Percentiles rank a stretch among this genome's conserved stretches.
Evolutionary conservation across 768 basidiomycete species (phyloP).

Genomic region (Scleroderma citrinum): DNA sequence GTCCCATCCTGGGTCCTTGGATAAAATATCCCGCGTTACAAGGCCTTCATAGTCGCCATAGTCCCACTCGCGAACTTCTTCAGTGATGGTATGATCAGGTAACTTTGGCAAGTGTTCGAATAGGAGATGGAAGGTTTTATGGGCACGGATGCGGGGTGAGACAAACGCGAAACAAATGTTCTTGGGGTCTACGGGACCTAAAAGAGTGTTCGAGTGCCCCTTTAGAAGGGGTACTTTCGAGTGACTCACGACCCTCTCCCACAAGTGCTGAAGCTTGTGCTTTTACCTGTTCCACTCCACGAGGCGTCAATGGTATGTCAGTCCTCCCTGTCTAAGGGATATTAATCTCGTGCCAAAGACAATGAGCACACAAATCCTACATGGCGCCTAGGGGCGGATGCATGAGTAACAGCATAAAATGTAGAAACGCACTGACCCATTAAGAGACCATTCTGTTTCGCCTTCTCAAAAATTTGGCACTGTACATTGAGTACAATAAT

Average conservation of each 20-base stretch:
- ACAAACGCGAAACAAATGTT: constrained; percentile 72
- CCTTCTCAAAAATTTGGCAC: constrained; percentile 36
- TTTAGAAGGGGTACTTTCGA: constrained; percentile 44
- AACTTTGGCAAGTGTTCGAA: constrained; percentile 45
- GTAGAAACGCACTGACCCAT: constrained; percentile 48
- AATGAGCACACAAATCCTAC: constrained; percentile 31
- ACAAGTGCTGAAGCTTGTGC: constrained; percentile 61
- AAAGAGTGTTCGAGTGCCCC: not conserved
- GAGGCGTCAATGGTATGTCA: constrained; percentile 81
- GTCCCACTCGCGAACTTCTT: constrained; percentile 80
- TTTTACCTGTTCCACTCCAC: constrained; percentile 67
- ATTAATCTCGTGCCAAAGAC: not conserved
- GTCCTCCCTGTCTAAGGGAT: constrained; percentile 67
- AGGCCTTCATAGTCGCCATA: constrained; percentile 91
- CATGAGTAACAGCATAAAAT: not conserved
- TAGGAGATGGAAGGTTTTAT: constrained; percentile 78
- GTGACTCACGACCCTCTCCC: constrained; percentile 66
- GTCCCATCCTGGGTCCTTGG: constrained; percentile 54
- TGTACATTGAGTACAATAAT: not conserved
- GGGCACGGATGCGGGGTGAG: constrained; percentile 85
- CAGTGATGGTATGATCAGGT: constrained; percentile 55
- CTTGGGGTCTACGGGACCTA: constrained; percentile 73
- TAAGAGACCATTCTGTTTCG: constrained; percentile 92
- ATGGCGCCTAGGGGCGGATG: constrained; percentile 45
- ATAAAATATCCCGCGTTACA: constrained; percentile 68